Evolutionary conservation across 495 filamentous ascomycete species (phyloP), one percentile per base, ranked within the genome.

Genomic region (Penicillium goetzii): DNA sequence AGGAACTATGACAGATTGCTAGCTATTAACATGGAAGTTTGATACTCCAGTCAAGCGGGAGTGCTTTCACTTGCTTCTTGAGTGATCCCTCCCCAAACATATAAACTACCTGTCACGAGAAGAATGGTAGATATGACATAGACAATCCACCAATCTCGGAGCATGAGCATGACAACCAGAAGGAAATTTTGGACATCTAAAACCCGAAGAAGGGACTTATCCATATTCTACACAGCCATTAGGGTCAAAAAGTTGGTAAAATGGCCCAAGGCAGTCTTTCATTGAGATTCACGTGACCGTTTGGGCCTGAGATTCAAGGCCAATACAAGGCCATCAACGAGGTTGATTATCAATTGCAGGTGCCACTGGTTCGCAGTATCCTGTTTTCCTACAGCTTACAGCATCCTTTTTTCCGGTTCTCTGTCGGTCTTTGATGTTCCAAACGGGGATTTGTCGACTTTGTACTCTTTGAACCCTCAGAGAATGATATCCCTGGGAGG

Each of bases 401-500:
- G n/a, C 32, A 1, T n/a, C 15, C 34, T 55, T 55, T 10, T 23
- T 36, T n/a, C 4, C 14, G 11, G 1, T 55, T 34, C 21, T 49
- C 47, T 28, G 15, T 58, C 23, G n/a, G 49, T 54, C 38, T 36
- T 59, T n/a, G 23, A 11, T 59, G 25, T 54, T 53, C 19, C 41
- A 26, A 25, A 66, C 59, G 63, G 47, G 59, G 9, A 25, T 47
- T 25, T 7, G 25, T 19, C 10, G 40, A 9, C 2, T n/a, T 26
- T 10, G 28, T 17, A 51, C 14, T 26, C 30, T 55, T 14, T 9
- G 12, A 21, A 17, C 12, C 2, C 21, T 49, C 52, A n/a, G 33
- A 62, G 59, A 38, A 67, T 60, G 61, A 47, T 50, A 54, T 40
- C 25, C 54, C n/a, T 49, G 41, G 34, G 38, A 53, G 61, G 28